These are phyloP conservation scores for Alternaria burnsii DNA, from an alignment of 2,329 filamentous ascomycete genomes.

Conservation along the genomic window DNA sequence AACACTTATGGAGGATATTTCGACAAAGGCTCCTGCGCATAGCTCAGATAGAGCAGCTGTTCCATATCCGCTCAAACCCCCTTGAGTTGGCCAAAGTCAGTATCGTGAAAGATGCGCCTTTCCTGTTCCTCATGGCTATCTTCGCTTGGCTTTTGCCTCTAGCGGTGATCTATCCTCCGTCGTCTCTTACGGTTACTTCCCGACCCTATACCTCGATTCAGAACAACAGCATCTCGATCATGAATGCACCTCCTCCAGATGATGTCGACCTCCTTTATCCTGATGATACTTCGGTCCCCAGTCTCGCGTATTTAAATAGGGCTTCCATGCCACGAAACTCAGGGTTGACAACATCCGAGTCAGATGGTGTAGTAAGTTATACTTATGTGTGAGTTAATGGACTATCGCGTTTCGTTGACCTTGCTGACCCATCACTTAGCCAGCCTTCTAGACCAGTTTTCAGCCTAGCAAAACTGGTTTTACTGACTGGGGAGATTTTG, in stretches of 20 bases:
- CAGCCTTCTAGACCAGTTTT: neutral
- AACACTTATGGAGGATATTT: constrained; percentile 14
- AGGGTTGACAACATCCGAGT: neutral
- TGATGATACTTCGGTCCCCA: neutral
- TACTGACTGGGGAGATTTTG: neutral
- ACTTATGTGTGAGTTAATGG: neutral
- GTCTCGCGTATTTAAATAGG: neutral
- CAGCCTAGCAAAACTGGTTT: neutral
- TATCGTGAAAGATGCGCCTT: neutral
- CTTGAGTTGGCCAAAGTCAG: neutral
- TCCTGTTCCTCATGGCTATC: neutral
- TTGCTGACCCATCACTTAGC: neutral
- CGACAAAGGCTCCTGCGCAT: neutral
- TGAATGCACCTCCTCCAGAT: neutral
- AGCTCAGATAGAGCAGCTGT: neutral
- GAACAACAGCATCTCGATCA: neutral
- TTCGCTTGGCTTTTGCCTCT: constrained; percentile 10
- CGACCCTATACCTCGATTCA: neutral
- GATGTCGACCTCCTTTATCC: neutral
- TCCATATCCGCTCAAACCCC: constrained; percentile 1
- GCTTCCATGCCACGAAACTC: neutral
- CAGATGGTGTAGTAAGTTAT: neutral
- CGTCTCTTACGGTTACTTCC: constrained; percentile 10
- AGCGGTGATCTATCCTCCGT: constrained; percentile 17
- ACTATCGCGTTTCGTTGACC: too few species aligned